Base-by-base conservation (phyloP, 805 yeast species). In the Cyberlindnera maclurae region DNA sequence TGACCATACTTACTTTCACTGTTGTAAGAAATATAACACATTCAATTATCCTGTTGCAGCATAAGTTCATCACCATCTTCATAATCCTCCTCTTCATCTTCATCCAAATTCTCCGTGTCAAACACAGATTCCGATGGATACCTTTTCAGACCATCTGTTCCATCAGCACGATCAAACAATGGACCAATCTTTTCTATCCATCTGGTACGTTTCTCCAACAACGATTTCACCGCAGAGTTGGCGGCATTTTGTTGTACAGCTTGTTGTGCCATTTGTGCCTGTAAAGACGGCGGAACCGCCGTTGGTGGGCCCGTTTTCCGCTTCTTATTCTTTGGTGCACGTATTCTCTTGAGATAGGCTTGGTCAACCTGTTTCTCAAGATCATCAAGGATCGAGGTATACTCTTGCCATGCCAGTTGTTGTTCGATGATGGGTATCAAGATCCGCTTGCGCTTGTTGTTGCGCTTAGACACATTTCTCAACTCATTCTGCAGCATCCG, bases 341-440 rank as follows among this genome's bases (percentile, higher is more conserved):
- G 77, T 40, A 83, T 72, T 43, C 97, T 69, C 59, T 88, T 83
- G 46, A 83, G 64, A 57, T 89, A 93, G 15, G 95, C 89, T 59
- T 86, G 97, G 57, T 93, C 98, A 28, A 93, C 89, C 62, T 93
- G 99, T 58, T 90, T 93, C 59, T 93, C 97, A 49, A 93, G 68
- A 56, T 93, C 97, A 41, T 93, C 97, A 42, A 88, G 62, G 38
- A 93, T 89, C 11, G 90, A 82, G 42, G 80, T 69, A 59, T 86
- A 93, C 59, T 93, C 98, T 58, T 90, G 96, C 78, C 89, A 93
- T 20, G 97, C 96, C 51, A 93, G 69, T 50, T 85, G 95, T 47
- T 84, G 93, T 49, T 88, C 90, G 12, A 93, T 71, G 1, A 81
- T 51, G 1, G 95, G 94, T 18, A 79, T 63, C 28, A 93, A 55